Conservation (phyloP, 2,329 filamentous ascomycete genomes). For the Hirsutella thompsonii region DNA sequence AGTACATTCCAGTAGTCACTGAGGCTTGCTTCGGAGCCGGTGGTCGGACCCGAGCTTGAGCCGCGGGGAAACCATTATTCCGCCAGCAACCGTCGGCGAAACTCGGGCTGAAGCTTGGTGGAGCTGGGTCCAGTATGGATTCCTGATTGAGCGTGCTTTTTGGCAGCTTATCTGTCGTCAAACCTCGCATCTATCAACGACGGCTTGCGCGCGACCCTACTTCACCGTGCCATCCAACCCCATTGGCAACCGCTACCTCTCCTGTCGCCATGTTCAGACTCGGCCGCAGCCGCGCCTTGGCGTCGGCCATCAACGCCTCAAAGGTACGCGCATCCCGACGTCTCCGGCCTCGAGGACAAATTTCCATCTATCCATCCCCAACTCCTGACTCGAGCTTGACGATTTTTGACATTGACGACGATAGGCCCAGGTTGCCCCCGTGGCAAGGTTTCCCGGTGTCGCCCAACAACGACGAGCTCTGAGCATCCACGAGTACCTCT, state of each 20-base stretch:
- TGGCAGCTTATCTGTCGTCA: conserved; percentile 1
- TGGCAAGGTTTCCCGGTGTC: conserved; percentile 47
- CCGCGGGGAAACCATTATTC: conserved; percentile 3
- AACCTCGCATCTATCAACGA: conserved; percentile 3
- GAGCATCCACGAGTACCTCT: conserved; percentile 97
- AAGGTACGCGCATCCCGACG: conserved; percentile 41
- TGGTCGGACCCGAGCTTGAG: neutral
- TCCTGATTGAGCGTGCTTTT: conserved; percentile 8
- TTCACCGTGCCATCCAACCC: conserved; percentile 7
- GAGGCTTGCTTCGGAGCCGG: neutral
- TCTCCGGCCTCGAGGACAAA: conserved; percentile 3
- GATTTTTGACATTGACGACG: neutral
- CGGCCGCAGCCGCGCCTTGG: conserved; percentile 68
- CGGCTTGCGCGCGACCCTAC: neutral
- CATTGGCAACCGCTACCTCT: conserved; percentile 7
- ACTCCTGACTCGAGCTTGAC: neutral
- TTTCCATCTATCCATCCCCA: conserved; percentile 5
- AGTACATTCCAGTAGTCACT: neutral
- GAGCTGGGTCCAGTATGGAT: conserved; percentile 4
- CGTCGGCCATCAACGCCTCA: conserved; percentile 65
- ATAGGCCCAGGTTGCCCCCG: conserved; percentile 24
- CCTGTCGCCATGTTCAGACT: conserved; percentile 68
- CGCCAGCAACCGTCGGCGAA: conserved; percentile 8
- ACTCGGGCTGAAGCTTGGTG: conserved; percentile 6
- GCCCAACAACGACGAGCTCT: conserved; percentile 76